Evolutionary conservation across 257 asterid species (phyloP).

Genomic region (Solanum tarapatanum): DNA sequence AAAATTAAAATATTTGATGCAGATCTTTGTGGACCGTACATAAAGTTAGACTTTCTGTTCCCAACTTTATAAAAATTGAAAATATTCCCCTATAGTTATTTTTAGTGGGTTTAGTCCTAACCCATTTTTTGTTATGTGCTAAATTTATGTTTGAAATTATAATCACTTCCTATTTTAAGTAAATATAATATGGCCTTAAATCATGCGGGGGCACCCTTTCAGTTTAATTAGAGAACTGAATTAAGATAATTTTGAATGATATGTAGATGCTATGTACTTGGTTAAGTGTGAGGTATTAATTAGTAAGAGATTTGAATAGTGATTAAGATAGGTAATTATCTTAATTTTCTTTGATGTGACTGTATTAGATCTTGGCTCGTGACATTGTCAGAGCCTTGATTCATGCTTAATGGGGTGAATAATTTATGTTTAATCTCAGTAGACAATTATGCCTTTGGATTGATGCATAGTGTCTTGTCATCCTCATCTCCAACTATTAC

Average conservation of each 20-base stretch:
- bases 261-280: background rate
- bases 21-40: slow-evolving; percentile 16
- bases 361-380: slow-evolving; percentile 6
- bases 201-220: background rate
- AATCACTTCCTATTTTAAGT: background rate
- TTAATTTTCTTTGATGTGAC: background rate
- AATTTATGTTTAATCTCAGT: background rate
- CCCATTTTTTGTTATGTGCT: background rate
- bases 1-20: background rate
- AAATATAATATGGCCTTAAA: background rate
- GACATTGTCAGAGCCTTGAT: slow-evolving; percentile 3
- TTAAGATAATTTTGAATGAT: background rate
- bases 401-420: background rate
- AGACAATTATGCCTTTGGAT: slow-evolving; percentile 2
- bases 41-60: slow-evolving; percentile 1
- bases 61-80: slow-evolving; percentile 13
- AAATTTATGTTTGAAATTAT: background rate
- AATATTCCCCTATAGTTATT: slow-evolving; percentile 18
- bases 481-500: background rate
- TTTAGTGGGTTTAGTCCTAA: background rate
- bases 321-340: background rate
- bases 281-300: background rate
- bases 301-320: background rate
- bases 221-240: background rate
- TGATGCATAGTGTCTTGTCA: background rate